These are phyloP conservation scores for Psilocybe subaeruginosa DNA, from an alignment of 768 basidiomycete genomes.

Conservation along the genomic window DNA sequence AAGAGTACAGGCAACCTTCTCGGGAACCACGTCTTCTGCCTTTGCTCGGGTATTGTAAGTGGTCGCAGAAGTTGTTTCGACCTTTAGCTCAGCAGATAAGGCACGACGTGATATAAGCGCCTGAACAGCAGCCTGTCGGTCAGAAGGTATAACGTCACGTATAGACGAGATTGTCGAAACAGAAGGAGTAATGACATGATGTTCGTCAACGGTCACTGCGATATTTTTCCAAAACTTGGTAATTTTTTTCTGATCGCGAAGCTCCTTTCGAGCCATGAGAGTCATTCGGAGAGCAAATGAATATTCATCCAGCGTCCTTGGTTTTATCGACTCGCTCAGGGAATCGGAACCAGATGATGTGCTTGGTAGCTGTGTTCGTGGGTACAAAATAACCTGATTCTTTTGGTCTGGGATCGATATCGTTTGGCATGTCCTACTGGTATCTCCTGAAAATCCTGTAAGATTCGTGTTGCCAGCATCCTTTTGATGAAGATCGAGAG, in stretches of 20 bases:
- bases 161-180: constrained; percentile 42
- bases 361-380: not conserved
- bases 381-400: not conserved
- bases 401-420: not conserved
- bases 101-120: constrained; percentile 32
- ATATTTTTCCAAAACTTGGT: constrained; percentile 49
- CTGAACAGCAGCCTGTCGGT: constrained; percentile 43
- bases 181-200: constrained; percentile 38
- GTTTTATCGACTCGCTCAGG: constrained; percentile 7
- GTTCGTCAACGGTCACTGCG: constrained; percentile 32
- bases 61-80: not conserved
- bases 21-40: not conserved
- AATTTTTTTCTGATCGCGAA: constrained; percentile 43
- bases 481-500: constrained; percentile 21
- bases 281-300: constrained; percentile 51
- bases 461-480: constrained; percentile 2
- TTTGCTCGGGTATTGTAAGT: not conserved
- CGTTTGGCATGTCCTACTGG: not conserved
- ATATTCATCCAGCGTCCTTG: constrained; percentile 47
- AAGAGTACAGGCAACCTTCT: not conserved
- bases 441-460: not conserved
- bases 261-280: constrained; percentile 44
- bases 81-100: constrained; percentile 4
- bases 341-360: constrained; percentile 17
- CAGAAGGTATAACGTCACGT: constrained; percentile 31